phyloP scores from a whole-genome alignment of 2,329 filamentous ascomycete species.

The Venturia oleaginea region DNA sequence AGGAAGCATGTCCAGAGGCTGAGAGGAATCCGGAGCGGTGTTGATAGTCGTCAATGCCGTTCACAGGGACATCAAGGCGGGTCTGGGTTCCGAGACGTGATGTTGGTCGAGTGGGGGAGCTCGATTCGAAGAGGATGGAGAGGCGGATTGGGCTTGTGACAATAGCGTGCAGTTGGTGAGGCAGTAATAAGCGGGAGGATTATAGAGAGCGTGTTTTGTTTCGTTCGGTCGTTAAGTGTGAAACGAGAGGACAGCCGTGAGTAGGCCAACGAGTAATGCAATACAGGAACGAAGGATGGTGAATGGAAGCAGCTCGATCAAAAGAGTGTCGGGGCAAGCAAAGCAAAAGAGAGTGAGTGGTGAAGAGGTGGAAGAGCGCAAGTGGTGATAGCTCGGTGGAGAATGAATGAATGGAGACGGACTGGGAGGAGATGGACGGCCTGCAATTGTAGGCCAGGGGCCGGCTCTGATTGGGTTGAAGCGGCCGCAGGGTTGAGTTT shows the following conservation, averaged over 20 bases:
- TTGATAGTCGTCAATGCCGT: neutral
- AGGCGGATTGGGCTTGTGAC: neutral
- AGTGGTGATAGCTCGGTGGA: neutral
- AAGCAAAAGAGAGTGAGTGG: neutral
- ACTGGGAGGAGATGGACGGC: neutral
- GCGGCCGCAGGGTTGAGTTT: neutral
- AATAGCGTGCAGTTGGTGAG: neutral
- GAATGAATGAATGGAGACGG: neutral
- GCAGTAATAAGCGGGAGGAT: constrained; percentile 6
- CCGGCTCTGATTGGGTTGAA: neutral
- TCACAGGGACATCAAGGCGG: constrained; percentile 2
- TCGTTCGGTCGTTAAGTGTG: constrained; percentile 5
- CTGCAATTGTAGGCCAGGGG: neutral
- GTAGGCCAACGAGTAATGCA: neutral
- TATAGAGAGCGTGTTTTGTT: neutral
- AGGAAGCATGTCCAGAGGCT: neutral
- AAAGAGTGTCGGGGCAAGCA: neutral
- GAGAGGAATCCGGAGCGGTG: neutral
- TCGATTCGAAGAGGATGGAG: neutral
- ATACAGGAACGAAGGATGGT: neutral
- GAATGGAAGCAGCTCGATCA: neutral
- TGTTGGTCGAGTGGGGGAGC: neutral
- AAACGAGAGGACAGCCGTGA: neutral
- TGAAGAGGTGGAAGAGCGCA: neutral
- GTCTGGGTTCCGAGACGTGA: neutral